A percentile compares a stretch with the other conserved stretches of the same genome.
Evolutionary conservation across 1,284 basidiomycete genomes (phyloP).

Genomic region (Sphagnurus paluster): DNA sequence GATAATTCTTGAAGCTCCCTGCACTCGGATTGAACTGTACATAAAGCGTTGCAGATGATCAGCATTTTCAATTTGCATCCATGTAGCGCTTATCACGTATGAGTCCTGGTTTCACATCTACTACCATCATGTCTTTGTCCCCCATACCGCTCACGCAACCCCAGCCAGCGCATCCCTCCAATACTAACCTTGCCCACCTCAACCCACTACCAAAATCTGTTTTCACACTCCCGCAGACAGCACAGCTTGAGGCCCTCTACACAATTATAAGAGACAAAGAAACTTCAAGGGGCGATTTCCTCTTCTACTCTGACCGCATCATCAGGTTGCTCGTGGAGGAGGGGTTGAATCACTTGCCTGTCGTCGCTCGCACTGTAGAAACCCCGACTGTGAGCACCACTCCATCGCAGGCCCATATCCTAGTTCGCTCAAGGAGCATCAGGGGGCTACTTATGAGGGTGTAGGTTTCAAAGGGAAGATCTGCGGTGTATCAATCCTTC

Average conservation of each 20-base stretch:
- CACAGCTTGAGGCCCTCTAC: conserved; percentile 92
- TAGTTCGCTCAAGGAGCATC: conserved; percentile 9
- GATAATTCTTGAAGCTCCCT: too few relatives aligned
- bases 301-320: conserved; percentile 91
- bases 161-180: conserved; percentile 24
- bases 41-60: too few relatives aligned
- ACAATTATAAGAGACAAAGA: conserved; percentile 92
- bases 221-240: conserved; percentile 83
- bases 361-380: conserved; percentile 79
- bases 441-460: conserved; percentile 84
- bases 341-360: conserved; percentile 96
- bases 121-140: conserved; percentile 16
- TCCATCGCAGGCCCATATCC: conserved; percentile 7
- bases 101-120: neutral
- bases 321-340: conserved; percentile 78
- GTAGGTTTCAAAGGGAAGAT: conserved; percentile 94
- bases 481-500: conserved; percentile 90
- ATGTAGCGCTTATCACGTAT: too few relatives aligned
- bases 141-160: conserved; percentile 22
- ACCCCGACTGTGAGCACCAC: conserved; percentile 66
- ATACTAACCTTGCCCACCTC: conserved; percentile 31
- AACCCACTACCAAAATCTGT: conserved; percentile 71
- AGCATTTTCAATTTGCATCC: too few relatives aligned
- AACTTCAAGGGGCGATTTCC: conserved; percentile 89
- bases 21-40: too few relatives aligned